Percentiles rank a stretch among this genome's conserved stretches.
Conservation (phyloP, 169 alveolate genomes). For the Eimeria sp. region DNA sequence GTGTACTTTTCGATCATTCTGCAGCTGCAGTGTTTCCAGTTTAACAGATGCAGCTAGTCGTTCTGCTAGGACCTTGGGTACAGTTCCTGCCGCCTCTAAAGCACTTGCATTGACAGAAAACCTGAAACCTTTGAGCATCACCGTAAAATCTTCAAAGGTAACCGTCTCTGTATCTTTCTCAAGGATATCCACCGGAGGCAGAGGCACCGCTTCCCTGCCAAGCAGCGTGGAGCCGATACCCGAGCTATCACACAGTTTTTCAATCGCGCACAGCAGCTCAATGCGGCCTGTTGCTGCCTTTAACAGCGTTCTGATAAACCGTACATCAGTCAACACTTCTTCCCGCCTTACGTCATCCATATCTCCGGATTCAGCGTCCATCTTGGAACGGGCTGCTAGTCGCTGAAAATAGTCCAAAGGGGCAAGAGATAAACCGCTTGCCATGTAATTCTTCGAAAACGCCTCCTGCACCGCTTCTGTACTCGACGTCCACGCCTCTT, state of each 20-base stretch:
- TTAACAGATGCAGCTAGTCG: constrained; percentile 26
- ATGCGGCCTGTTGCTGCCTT: constrained; percentile 6
- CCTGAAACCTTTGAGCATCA: background rate
- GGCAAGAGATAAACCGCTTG: background rate
- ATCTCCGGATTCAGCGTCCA: background rate
- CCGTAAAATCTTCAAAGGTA: constrained; percentile 23
- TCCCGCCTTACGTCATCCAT: background rate
- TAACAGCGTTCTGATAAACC: background rate
- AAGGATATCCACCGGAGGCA: background rate
- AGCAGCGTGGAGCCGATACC: constrained; percentile 39
- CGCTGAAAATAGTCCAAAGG: background rate
- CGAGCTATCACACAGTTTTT: background rate
- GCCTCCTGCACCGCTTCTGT: constrained; percentile 4
- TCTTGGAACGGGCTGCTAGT: background rate
- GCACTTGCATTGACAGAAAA: background rate
- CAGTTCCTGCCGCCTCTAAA: constrained; percentile 13
- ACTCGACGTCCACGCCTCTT: background rate
- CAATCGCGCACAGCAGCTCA: background rate
- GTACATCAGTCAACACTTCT: background rate
- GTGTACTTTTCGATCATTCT: constrained; percentile 1
- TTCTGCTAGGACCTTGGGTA: constrained; percentile 7
- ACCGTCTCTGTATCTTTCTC: background rate
- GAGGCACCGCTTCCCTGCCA: constrained; percentile 24
- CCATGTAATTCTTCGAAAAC: background rate
- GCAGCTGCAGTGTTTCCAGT: background rate